Evolutionary conservation across 2,329 filamentous ascomycete species (phyloP), one percentile per base, ranked within the genome.

Genomic region (Colletotrichum paranaense): DNA sequence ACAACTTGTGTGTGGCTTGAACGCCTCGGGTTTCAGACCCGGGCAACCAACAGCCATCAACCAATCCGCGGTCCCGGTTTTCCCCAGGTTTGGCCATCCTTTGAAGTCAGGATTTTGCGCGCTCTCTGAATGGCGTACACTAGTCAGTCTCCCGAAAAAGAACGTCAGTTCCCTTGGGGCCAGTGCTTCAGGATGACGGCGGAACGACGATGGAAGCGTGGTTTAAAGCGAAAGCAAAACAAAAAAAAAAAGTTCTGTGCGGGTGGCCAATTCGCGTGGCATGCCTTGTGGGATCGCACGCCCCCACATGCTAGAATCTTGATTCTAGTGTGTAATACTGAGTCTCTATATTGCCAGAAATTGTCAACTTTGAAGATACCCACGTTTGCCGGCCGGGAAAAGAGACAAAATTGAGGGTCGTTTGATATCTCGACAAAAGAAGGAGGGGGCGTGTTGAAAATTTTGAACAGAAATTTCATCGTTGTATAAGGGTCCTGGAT

Each of bases 1-100:
- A 35, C 38, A 35, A 42, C 19, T 11, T 35, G 32, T 8, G 19
- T 49, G 58, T 68, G 69, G 65, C 69, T 63, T 68, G 58, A 68
- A 52, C 69, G 58, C 69, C 64, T 53, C 42, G 58, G n/a, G 69
- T 68, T 72, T 59, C 65, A 46, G 16, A 68, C 52, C 14, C 22
- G 42, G 42, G 42, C 57, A 63, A 26, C 64, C 32, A 35, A 35
- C 38, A 49, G 0, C 42, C 42, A 19, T 0, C 38, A 42, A 42
- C 38, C 38, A 16, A 42, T 42, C 22, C 52, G 52, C 26, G 5
- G 30, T 64, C 19, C 32, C 55, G 35, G 16, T 52, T 55, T 68
- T 52, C 58, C 69, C 69, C 69, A 58, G 65, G 58, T 28, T 68
- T 68, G 22, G 8, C 5, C 24, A 35, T 26, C 62, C 26, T 19